These are phyloP conservation scores for Capsicum pubescens DNA, from an alignment of 257 asterid species.

Conservation along the genomic window DNA sequence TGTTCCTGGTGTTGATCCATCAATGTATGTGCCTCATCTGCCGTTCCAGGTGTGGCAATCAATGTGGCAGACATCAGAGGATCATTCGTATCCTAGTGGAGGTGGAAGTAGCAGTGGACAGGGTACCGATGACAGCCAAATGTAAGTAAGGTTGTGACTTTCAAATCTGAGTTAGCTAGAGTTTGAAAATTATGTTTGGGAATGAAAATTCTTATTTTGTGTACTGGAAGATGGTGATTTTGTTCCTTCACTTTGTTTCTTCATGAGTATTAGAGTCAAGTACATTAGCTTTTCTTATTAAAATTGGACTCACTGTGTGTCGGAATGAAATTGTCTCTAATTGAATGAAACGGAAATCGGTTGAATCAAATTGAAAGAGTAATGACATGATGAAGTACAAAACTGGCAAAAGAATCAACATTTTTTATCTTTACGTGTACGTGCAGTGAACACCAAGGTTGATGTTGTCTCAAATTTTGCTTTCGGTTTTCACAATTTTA, in stretches of 20 bases:
- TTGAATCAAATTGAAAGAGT: not conserved
- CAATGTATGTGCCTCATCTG: too few relatives aligned
- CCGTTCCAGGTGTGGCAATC: too few relatives aligned
- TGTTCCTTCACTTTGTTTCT: not conserved
- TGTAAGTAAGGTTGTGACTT: too few relatives aligned
- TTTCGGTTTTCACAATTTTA: not conserved
- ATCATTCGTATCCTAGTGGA: too few relatives aligned
- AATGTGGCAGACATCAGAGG: too few relatives aligned
- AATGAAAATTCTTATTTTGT: not conserved
- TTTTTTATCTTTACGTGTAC: not conserved
- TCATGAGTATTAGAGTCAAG: too few relatives aligned
- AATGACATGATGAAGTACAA: not conserved
- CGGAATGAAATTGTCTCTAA: not conserved
- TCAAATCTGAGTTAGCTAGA: too few relatives aligned
- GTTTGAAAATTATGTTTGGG: conserved; percentile 4
- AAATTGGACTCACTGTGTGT: not conserved
- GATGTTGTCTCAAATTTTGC: not conserved
- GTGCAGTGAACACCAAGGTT: not conserved
- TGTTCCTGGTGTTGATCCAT: too few relatives aligned
- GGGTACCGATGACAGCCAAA: too few relatives aligned
- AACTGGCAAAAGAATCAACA: not conserved
- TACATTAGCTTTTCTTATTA: too few relatives aligned
- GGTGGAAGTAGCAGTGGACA: too few relatives aligned
- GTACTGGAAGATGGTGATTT: not conserved
- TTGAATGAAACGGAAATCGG: not conserved